Conservation (phyloP, 2,329 filamentous ascomycete species). For the Metarhizium anisopliae region DNA sequence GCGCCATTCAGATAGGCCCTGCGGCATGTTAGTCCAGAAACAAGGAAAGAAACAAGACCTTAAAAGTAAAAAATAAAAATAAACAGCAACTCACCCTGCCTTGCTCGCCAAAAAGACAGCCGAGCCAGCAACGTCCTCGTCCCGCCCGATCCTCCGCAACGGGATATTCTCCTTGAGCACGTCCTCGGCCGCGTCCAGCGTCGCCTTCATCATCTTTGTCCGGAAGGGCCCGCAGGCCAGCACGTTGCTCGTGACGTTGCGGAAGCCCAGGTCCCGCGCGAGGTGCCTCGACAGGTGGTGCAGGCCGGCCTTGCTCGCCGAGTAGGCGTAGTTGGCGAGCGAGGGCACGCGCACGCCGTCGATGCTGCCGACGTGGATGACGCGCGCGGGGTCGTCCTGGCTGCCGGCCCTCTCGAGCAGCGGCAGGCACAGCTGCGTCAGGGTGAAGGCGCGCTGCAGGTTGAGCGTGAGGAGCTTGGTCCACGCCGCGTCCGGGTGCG, state of each 20-base stretch:
- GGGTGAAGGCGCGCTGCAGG: slow-evolving; percentile 58
- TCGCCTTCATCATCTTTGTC: slow-evolving; percentile 59
- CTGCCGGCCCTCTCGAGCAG: slow-evolving; percentile 42
- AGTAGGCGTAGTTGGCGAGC: slow-evolving; percentile 52
- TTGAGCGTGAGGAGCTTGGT: slow-evolving; percentile 54
- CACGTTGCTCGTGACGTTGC: slow-evolving; percentile 56
- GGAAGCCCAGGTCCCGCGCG: slow-evolving; percentile 49
- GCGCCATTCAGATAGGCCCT: slow-evolving; percentile 55
- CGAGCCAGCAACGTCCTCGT: slow-evolving; percentile 61
- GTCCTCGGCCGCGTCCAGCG: slow-evolving; percentile 45
- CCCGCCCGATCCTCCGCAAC: slow-evolving; percentile 55
- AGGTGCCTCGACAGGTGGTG: slow-evolving; percentile 54
- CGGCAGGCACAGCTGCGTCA: slow-evolving; percentile 53
- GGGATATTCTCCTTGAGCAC: slow-evolving; percentile 51
- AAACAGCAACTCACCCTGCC: slow-evolving; percentile 40
- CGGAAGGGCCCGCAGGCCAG: slow-evolving; percentile 65
- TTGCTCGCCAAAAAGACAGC: slow-evolving; percentile 61
- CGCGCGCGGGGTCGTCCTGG: slow-evolving; percentile 37
- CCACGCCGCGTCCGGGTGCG: slow-evolving; percentile 51
- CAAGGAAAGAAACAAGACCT: too few relatives aligned
- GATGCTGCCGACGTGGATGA: slow-evolving; percentile 58
- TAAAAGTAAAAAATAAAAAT: background rate
- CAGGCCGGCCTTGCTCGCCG: slow-evolving; percentile 52
- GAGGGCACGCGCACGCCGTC: slow-evolving; percentile 53
- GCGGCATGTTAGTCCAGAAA: background rate